phyloP scores from a whole-genome alignment of 139 green algal genomes.

The Micromonas commoda region DNA sequence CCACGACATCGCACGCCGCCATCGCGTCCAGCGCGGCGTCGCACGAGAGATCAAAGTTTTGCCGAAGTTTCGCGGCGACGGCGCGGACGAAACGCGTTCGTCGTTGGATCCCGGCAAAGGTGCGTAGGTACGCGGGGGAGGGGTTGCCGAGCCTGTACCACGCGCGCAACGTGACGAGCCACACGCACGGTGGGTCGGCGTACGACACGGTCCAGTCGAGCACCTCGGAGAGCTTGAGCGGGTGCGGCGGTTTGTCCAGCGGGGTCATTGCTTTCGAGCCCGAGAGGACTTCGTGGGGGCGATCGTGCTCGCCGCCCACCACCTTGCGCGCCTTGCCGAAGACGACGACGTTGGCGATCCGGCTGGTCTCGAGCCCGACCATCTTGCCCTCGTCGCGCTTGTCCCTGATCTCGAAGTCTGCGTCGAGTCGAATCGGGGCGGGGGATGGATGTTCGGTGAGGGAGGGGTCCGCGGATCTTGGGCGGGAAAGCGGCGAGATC shows the following conservation, averaged over 20 bases:
- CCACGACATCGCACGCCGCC: not conserved
- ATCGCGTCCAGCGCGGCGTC: not conserved
- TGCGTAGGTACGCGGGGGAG: not conserved
- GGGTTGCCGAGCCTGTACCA: not conserved
- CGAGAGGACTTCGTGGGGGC: not conserved
- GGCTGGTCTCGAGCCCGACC: not conserved
- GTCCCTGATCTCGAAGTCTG: not conserved
- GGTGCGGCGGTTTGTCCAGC: not conserved
- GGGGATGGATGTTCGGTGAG: not conserved
- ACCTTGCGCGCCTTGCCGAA: not conserved
- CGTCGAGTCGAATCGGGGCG: not conserved
- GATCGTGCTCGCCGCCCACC: not conserved
- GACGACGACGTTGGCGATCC: not conserved
- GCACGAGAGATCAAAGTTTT: not conserved
- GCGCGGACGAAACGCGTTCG: not conserved
- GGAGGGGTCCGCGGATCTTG: too few relatives aligned
- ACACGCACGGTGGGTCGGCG: not conserved
- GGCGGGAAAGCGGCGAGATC: not conserved
- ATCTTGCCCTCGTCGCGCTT: not conserved
- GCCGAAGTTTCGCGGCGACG: not conserved
- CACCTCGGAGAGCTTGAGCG: not conserved
- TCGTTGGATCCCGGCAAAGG: not conserved
- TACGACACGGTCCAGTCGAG: not conserved
- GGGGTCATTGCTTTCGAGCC: not conserved
- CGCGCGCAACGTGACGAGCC: not conserved